Conservation (phyloP, 192 early-diverging fungal genomes). For the Umbelopsis ramanniana region DNA sequence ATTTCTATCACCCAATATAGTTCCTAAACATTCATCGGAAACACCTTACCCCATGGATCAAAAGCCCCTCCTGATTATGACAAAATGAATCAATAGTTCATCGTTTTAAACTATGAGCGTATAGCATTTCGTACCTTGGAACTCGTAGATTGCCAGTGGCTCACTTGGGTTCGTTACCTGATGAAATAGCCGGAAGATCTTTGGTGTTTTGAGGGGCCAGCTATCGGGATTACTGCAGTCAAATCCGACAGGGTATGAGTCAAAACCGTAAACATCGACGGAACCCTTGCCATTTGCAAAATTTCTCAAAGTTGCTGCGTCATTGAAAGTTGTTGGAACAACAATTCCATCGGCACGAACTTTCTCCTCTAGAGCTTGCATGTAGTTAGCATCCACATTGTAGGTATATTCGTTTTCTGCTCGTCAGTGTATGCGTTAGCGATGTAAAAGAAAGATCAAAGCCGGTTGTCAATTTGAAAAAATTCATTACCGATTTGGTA, state of each 20-base stretch:
- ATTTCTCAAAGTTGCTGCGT: neutral
- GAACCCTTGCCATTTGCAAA: neutral
- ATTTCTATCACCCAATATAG: neutral
- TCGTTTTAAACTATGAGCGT: too few relatives aligned
- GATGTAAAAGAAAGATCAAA: too few relatives aligned
- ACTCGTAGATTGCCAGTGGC: constrained; percentile 2
- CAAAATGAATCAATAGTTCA: too few relatives aligned
- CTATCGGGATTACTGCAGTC: neutral
- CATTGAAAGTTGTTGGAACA: neutral
- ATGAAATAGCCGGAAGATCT: neutral
- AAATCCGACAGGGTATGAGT: constrained; percentile 24
- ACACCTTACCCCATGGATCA: too few relatives aligned
- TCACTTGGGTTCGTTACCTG: neutral
- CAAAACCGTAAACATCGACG: constrained; percentile 12
- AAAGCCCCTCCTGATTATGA: too few relatives aligned
- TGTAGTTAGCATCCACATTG: constrained; percentile 2
- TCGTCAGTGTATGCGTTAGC: neutral
- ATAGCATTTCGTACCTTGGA: neutral
- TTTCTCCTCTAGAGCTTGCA: constrained; percentile 14
- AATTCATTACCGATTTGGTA: constrained; percentile 4
- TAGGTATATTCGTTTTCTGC: constrained; percentile 15
- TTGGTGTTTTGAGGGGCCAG: neutral
- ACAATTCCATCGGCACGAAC: constrained; percentile 5
- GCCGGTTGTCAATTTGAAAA: neutral
- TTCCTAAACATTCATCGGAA: too few relatives aligned